phyloP scores from a whole-genome alignment of 1,139 yeast species.

The Kluyveromyces sp. region DNA sequence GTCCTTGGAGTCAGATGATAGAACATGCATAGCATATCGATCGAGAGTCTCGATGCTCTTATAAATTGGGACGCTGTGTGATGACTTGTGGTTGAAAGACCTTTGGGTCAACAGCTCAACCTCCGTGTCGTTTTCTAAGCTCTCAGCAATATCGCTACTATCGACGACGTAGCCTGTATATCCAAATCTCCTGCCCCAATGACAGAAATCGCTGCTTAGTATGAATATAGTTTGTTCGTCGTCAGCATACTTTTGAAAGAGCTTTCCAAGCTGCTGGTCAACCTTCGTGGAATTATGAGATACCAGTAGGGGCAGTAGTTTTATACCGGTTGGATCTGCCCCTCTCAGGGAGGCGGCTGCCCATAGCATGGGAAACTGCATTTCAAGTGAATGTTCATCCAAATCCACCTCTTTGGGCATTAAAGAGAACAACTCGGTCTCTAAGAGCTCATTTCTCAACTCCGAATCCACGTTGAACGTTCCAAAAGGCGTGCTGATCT shows the following conservation, averaged over 20 bases:
- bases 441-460: constrained; percentile 34
- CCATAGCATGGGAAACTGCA: constrained; percentile 66
- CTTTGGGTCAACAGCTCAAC: constrained; percentile 23
- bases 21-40: constrained; percentile 58
- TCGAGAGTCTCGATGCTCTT: constrained; percentile 70
- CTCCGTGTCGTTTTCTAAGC: constrained; percentile 24
- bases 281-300: constrained; percentile 50
- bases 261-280: constrained; percentile 41
- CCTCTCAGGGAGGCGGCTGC: constrained; percentile 47
- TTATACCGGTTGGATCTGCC: constrained; percentile 38
- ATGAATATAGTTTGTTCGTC: constrained; percentile 54
- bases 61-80: constrained; percentile 44
- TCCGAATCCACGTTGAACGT: constrained; percentile 56
- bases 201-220: constrained; percentile 89
- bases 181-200: constrained; percentile 83
- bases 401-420: constrained; percentile 63
- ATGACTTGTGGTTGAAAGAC: constrained; percentile 16
- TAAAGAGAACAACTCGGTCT: constrained; percentile 38
- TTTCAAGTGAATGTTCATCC: constrained; percentile 89
- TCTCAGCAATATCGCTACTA: constrained; percentile 22
- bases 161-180: constrained; percentile 49
- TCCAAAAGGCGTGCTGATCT: constrained; percentile 80
- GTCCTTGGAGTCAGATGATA: constrained; percentile 35
- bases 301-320: constrained; percentile 73
- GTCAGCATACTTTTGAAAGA: constrained; percentile 48